phyloP scores from a whole-genome alignment of 768 basidiomycete species.

The Boletus rubescentipes region DNA sequence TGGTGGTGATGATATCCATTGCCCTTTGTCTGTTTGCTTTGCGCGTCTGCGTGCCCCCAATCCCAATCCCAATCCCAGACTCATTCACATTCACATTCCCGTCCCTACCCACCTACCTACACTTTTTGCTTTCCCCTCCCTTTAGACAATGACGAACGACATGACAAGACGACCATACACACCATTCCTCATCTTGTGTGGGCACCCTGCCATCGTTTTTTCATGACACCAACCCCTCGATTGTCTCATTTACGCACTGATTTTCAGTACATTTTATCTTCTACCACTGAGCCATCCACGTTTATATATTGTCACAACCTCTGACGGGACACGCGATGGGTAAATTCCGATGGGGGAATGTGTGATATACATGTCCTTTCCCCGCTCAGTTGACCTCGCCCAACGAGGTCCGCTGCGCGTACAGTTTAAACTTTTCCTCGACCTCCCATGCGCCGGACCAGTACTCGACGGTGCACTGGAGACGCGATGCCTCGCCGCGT shows the following conservation, averaged over 20 bases:
- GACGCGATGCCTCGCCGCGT: constrained; percentile 52
- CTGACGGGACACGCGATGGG: too few species aligned
- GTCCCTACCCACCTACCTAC: neutral
- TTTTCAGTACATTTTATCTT: too few species aligned
- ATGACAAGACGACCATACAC: constrained; percentile 2
- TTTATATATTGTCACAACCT: too few species aligned
- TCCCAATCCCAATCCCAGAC: neutral
- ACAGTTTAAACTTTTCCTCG: constrained; percentile 68
- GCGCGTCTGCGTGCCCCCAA: neutral
- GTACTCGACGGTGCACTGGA: constrained; percentile 71
- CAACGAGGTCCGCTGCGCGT: constrained; percentile 5
- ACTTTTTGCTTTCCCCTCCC: neutral
- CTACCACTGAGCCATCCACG: too few species aligned
- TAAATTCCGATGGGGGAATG: too few species aligned
- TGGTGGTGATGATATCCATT: constrained; percentile 15
- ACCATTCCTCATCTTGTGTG: neutral
- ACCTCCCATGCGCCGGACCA: constrained; percentile 98
- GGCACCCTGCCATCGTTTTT: neutral
- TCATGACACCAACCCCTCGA: neutral
- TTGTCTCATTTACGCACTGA: constrained; percentile 20
- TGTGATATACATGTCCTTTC: too few species aligned
- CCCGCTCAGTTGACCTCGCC: neutral
- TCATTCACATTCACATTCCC: neutral
- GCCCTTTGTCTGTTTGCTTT: constrained; percentile 2
- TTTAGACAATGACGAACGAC: constrained; percentile 5